Evolutionary conservation across 2,329 filamentous ascomycete species (phyloP), one percentile per base, ranked within the genome.

Genomic region (Ceratocystis alfenasii): DNA sequence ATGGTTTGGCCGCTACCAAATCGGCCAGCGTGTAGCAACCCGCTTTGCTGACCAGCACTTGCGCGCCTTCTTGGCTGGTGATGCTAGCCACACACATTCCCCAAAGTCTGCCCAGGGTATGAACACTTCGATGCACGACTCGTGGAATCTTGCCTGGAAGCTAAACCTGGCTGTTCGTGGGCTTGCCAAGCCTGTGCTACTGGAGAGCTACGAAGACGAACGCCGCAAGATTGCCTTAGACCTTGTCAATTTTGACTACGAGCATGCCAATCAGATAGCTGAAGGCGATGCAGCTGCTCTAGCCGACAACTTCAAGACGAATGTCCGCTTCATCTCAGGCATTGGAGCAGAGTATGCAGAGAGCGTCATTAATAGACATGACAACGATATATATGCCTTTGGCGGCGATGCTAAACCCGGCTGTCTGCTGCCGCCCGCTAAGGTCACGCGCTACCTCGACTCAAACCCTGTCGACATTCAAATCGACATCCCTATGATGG

Each of bases 381-480:
- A 75, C 25, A 70, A 75, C 50, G 73, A 77, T 64, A 73, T 74
- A 15, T 76, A 76, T 61, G 74, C 76, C 20, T 75, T 78, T 71
- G 79, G 80, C 10, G 36, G 36, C 48, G 78, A 80, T 30, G 79
- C 79, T 60, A 79, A 78, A 68, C 80, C 81, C 2, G 81, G 81
- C 6, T 82, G 79, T 62, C 76, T 82, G 25, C 77, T 88, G 30
- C 81, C 85, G 2, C 88, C 88, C 1, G 85, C 85, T 50, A 87
- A 84, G 74, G 87, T 87, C 20, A 88, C 86, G 0, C 81, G 88
- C 33, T 90, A 87, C 72, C 82, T 90, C 63, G 88, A 92, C 74
- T 85, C 87, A 2, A 92, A 91, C 70, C 88, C 88, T 0, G 83
- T 92, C 53, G 86, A 91, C 70, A 77, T 91, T 33, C 87, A 92